phyloP scores from a whole-genome alignment of 2,329 filamentous ascomycete genomes.

The Pestalotiopsis sp. region DNA sequence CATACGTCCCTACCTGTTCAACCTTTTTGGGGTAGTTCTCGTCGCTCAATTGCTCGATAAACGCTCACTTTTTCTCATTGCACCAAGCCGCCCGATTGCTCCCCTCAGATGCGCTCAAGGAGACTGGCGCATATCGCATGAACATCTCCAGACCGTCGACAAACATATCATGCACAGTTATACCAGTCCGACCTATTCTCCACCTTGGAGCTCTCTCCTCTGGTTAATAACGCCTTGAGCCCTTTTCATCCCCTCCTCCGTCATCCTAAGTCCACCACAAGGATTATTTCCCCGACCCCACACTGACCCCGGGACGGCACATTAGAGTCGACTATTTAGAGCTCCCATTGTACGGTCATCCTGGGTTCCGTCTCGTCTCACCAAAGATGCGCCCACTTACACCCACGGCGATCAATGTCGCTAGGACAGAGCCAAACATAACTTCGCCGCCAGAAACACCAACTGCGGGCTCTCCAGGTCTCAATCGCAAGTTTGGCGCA shows the following conservation, averaged over 20 bases:
- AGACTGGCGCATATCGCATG: slow-evolving; percentile 30
- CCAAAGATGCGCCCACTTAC: slow-evolving; percentile 33
- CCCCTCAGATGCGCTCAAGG: slow-evolving; percentile 11
- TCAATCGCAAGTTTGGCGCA: slow-evolving; percentile 24
- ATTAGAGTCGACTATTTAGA: slow-evolving; percentile 21
- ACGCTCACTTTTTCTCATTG: not conserved
- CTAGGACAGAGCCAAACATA: slow-evolving; percentile 25
- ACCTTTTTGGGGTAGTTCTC: not conserved
- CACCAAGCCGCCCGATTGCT: not conserved
- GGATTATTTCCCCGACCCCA: slow-evolving; percentile 23
- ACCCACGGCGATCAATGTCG: slow-evolving; percentile 25
- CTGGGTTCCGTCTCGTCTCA: slow-evolving; percentile 24
- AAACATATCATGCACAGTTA: slow-evolving; percentile 50
- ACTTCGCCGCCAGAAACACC: slow-evolving; percentile 46
- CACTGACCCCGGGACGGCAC: slow-evolving; percentile 15
- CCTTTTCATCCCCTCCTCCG: slow-evolving; percentile 15
- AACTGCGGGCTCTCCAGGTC: slow-evolving; percentile 34
- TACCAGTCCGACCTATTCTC: slow-evolving; percentile 40
- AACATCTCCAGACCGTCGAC: slow-evolving; percentile 26
- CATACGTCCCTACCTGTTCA: not conserved
- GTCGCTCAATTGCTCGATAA: not conserved
- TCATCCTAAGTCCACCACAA: slow-evolving; percentile 29
- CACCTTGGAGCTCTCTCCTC: slow-evolving; percentile 47
- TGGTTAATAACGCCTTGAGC: slow-evolving; percentile 45
- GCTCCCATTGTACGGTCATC: slow-evolving; percentile 7